Evolutionary conservation across 495 filamentous ascomycete genomes (phyloP), one percentile per base, ranked within the genome.

Genomic region (Aspergillus bridgeri): DNA sequence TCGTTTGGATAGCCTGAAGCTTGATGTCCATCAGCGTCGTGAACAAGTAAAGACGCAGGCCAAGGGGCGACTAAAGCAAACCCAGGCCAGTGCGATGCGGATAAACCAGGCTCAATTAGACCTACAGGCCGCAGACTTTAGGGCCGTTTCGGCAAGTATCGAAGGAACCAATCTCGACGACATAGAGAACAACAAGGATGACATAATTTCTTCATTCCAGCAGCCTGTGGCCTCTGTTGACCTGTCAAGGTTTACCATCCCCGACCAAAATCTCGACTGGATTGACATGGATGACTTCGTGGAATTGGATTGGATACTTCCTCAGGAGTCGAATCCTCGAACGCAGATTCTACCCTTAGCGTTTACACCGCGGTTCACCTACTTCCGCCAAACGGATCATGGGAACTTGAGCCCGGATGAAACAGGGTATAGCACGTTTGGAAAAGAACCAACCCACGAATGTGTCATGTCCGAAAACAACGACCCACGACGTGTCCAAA

Each of bases 261-360:
- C 92, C 0, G 94, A 98, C 66, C 90, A 92, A 42, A 94, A 98
- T 69, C 83, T 90, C 62, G 87, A 85, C 53, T 98, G 94, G 94
- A 88, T 98, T 65, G 94, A 98, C 68, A 97, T 98, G 92, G 94
- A 98, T 72, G 94, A 98, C 68, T 98, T 98, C 74, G 91, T 98
- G 23, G 94, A 98, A 69, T 79, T 98, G 9, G 94, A 96, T 67
- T 97, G 93, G 92, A 89, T 96, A 56, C 75, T 97, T 18, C 93
- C 94, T 0, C 89, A 89, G 23, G 89, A 94, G 63, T 87, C 89
- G 23, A 92, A 96, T 58, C 94, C 95, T 20, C 87, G 94, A 54
- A 96, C 93, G 1, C 90, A 90, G 64, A 97, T 98, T 49, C 77
- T 98, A 54, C 94, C 94, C 1, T 78, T 98, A 8, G 95, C 89